Base-by-base conservation (phyloP, 768 basidiomycete genomes). In the Kwoniella pini region DNA sequence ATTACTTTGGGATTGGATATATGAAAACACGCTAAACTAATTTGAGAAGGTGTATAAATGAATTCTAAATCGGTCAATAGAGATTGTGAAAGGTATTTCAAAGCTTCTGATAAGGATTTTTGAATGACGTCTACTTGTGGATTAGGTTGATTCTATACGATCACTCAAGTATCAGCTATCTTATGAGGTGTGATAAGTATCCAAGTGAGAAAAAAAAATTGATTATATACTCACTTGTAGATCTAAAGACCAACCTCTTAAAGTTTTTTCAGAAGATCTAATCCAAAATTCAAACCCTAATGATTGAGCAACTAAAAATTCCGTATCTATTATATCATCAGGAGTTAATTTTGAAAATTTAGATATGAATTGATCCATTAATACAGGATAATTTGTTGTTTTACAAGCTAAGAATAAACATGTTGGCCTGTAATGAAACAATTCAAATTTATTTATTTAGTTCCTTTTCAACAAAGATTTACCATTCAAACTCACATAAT, bases 241-340 rank as follows among this genome's bases (percentile, higher is more conserved):
- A 46, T 76, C 70, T 15, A 78, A 52, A 30, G 51, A 65, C 72
- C 74, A 79, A 19, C 79, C 79, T 45, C 73, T 65, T 17, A 79
- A 39, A 10, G 75, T 71, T 30, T 71, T 70, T 40, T 77, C 75
- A 7, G 69, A 57, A 4, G 73, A 67, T 51, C 71, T 60, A 1
- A 91, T 86, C 3, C 91, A 86, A 72, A 97, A 96, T 76, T 99
- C 94, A 64, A 99, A 99, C 36, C 85, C 83, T 46, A 99, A 83
- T 70, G 90, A 92, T 78, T 98, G 96, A 0, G 94, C 90, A 4
- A 99, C 89, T 33, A 96, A 85, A 76, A 97, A 98, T 77, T 99
- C 96, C 33, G 97, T 85, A 58, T 92, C 89, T 58, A 98, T 85
- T 15, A 99, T 89, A 71, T 97, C 93, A 4, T 85, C 85, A 1